A percentile compares a stretch with the other conserved stretches of the same genome.
Evolutionary conservation across 2,329 filamentous ascomycete species (phyloP).

Genomic region (Pyricularia pennisetigena): DNA sequence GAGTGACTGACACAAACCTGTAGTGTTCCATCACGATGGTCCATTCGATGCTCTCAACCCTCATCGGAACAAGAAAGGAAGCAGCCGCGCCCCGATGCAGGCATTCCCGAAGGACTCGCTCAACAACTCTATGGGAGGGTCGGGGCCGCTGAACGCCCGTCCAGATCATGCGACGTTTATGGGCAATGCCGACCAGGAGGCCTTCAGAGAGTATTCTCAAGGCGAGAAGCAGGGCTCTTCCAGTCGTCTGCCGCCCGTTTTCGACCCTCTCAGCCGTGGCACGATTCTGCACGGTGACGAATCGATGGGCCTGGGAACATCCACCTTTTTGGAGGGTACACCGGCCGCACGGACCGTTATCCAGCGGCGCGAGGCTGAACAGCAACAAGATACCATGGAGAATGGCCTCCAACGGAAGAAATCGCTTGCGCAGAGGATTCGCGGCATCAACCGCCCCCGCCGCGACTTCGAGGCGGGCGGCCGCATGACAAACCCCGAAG

Average conservation of each 20-base stretch:
- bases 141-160: conserved; percentile 71
- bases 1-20: not conserved
- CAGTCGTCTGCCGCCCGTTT: conserved; percentile 37
- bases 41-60: conserved; percentile 96
- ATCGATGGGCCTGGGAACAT: conserved; percentile 76
- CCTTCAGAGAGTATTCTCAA: conserved; percentile 60
- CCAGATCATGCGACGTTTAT: conserved; percentile 84
- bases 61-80: conserved; percentile 79
- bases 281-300: conserved; percentile 78
- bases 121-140: conserved; percentile 85
- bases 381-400: conserved; percentile 44
- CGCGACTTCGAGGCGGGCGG: conserved; percentile 50
- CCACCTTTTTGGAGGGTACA: conserved; percentile 90
- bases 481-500: conserved; percentile 48
- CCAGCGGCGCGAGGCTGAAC: conserved; percentile 61
- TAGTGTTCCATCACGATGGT: conserved; percentile 95
- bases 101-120: conserved; percentile 87
- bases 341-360: conserved; percentile 77
- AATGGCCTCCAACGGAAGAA: conserved; percentile 78
- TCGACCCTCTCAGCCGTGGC: conserved; percentile 58
- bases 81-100: conserved; percentile 83
- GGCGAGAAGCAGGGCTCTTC: conserved; percentile 20
- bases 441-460: conserved; percentile 63
- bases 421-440: conserved; percentile 84
- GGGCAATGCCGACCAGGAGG: conserved; percentile 70